Conservation (phyloP, 2,329 filamentous ascomycete genomes). For the Cladobotryum mycophilum region DNA sequence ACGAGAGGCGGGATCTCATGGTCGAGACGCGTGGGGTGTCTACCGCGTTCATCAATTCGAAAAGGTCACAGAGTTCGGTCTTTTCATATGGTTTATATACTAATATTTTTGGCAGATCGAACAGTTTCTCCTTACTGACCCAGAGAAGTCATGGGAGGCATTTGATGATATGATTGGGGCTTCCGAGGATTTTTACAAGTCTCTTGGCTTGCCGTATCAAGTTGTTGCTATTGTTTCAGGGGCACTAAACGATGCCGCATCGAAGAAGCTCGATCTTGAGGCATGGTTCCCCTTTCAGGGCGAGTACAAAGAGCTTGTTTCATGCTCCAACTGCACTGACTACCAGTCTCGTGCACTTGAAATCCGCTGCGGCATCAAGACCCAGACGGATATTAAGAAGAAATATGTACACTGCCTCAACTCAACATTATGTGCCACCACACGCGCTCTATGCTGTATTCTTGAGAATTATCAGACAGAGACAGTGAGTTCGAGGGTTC, state of each 20-base stretch:
- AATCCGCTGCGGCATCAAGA: slow-evolving; percentile 85
- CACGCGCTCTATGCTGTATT: slow-evolving; percentile 86
- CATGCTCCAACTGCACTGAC: slow-evolving; percentile 96
- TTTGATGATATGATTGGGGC: slow-evolving; percentile 90
- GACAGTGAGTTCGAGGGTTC: slow-evolving; percentile 47
- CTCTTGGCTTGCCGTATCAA: slow-evolving; percentile 80
- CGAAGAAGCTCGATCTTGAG: slow-evolving; percentile 94
- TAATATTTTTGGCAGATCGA: slow-evolving; percentile 43
- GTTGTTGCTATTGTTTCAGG: slow-evolving; percentile 95
- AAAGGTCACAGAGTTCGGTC: slow-evolving; percentile 49
- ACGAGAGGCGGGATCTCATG: slow-evolving; percentile 81
- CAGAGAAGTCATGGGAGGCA: slow-evolving; percentile 84
- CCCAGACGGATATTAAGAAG: slow-evolving; percentile 75
- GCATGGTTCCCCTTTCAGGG: slow-evolving; percentile 95
- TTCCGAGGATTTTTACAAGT: slow-evolving; percentile 94
- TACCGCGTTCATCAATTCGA: slow-evolving; percentile 99
- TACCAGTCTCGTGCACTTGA: slow-evolving; percentile 94
- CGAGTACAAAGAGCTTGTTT: slow-evolving; percentile 98
- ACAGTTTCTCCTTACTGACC: slow-evolving; percentile 75
- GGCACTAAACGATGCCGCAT: slow-evolving; percentile 67
- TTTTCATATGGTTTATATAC: slow-evolving; percentile 2
- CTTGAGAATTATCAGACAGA: slow-evolving; percentile 96
- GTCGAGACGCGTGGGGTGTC: slow-evolving; percentile 93
- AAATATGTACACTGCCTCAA: slow-evolving; percentile 93
- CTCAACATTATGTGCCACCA: slow-evolving; percentile 83